Evolutionary conservation across 192 early-diverging fungal genomes (phyloP), one percentile per base, ranked within the genome.

Genomic region (Neocallimastix lanati): DNA sequence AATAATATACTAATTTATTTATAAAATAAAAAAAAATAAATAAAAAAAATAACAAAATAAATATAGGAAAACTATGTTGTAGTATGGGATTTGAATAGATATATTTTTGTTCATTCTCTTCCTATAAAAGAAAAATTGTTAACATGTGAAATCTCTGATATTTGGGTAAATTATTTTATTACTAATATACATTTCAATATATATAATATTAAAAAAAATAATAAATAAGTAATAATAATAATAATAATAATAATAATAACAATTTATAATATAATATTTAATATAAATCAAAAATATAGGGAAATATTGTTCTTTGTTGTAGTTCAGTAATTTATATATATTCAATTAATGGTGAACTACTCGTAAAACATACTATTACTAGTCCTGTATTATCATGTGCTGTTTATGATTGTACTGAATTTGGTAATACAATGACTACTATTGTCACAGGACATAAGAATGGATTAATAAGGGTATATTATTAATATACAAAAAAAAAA

Each of bases 61-160:
- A 79, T 78, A 18, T 77, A 92, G 85, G 90, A 92, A 81, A 86
- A 87, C 81, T 88, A 86, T 28, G 87, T 85, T 13, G 88, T 92
- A 77, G 79, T 92, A 13, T 92, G 90, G 90, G 90, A 92, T 82
- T 80, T 92, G 58, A 92, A 92, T 35, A 84, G 90, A 78, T 82
- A 85, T 82, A 88, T 86, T 29, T 92, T 90, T 80, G 89, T 92
- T 29, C 84, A 88, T n/a, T 86, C 87, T 25, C 77, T 92, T 1
- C 79, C 80, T 25, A 87, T 91, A 76, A 87, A 90, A 76, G 82
- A 82, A 77, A 84, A 84, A 29, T 83, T 92, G 21, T 82, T 86
- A 0, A 79, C 88, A 35, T 85, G 89, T 28, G 79, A 83, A 1
- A 85, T 92, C 25, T 90, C 90, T 80, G 89, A 92, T 40, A 84